Percentiles rank a stretch among this genome's conserved stretches.
Conservation (phyloP, 768 basidiomycete genomes). For the Suillus bovinus region DNA sequence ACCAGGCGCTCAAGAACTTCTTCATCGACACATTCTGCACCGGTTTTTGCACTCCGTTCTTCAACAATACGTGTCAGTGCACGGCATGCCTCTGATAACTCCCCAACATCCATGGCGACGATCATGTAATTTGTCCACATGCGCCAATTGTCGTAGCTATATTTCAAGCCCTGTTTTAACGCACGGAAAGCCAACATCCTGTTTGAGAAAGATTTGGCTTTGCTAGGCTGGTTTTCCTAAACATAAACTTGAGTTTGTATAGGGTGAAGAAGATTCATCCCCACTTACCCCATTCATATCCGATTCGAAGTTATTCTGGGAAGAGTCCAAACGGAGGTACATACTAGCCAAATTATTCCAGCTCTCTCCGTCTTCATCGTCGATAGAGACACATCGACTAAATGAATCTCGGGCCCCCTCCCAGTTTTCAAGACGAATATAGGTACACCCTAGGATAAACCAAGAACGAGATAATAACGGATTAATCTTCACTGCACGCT, state of each 20-base stretch:
- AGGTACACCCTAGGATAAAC: slow-evolving; percentile 96
- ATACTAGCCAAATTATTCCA: slow-evolving; percentile 98
- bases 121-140: slow-evolving; percentile 99
- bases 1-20: slow-evolving; percentile 91
- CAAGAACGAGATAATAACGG: slow-evolving; percentile 86
- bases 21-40: slow-evolving; percentile 69
- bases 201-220: slow-evolving; percentile 61
- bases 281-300: slow-evolving; percentile 29
- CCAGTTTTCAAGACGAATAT: slow-evolving; percentile 83
- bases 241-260: slow-evolving; percentile 21
- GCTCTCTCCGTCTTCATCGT: slow-evolving; percentile 96
- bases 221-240: slow-evolving; percentile 23
- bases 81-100: slow-evolving; percentile 83
- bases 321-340: slow-evolving; percentile 79
- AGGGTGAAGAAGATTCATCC: slow-evolving; percentile 10
- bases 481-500: slow-evolving; percentile 81
- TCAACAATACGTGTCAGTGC: slow-evolving; percentile 84
- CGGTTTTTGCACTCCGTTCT: slow-evolving; percentile 38
- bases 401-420: slow-evolving; percentile 82
- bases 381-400: slow-evolving; percentile 81
- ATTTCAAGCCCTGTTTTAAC: slow-evolving; percentile 84
- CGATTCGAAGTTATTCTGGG: slow-evolving; percentile 31
- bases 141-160: slow-evolving; percentile 88
- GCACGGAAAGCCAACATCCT: slow-evolving; percentile 91
- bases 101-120: slow-evolving; percentile 90